Evolutionary conservation across 192 early-diverging fungal genomes (phyloP).

Genomic region (Entrophospora sp.): DNA sequence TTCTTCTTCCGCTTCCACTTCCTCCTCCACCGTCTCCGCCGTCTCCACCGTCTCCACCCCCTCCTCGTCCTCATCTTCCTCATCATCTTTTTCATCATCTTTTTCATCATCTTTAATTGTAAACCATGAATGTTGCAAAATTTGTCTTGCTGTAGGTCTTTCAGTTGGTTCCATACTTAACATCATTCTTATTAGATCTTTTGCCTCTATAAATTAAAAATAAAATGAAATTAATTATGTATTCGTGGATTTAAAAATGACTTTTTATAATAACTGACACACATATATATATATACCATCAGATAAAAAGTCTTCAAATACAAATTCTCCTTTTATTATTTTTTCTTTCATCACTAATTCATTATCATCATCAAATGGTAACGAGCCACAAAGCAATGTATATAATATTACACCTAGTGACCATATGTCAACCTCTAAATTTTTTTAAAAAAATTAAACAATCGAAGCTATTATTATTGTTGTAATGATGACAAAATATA

Average conservation of each 20-base stretch:
- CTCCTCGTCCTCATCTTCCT: conserved; percentile 19
- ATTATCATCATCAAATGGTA: conserved; percentile 77
- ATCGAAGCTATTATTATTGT: neutral
- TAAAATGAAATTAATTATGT: neutral
- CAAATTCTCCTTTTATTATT: conserved; percentile 66
- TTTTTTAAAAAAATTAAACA: neutral
- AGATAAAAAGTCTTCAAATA: conserved; percentile 49
- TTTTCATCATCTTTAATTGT: conserved; percentile 23
- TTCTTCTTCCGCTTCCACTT: too few relatives aligned
- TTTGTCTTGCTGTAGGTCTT: conserved; percentile 53
- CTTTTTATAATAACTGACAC: too few relatives aligned
- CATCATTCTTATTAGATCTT: conserved; percentile 56
- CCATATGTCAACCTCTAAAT: conserved; percentile 81
- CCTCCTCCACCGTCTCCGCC: too few relatives aligned
- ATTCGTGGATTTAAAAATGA: neutral
- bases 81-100: conserved; percentile 20
- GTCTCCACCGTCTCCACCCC: conserved; percentile 25
- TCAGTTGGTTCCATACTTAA: conserved; percentile 58
- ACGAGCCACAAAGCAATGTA: conserved; percentile 71
- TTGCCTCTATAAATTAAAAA: conserved; percentile 37
- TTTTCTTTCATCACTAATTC: conserved; percentile 60
- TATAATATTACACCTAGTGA: conserved; percentile 90
- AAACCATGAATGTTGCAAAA: conserved; percentile 62
- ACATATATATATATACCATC: conserved; percentile 31
- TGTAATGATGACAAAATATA: neutral